Base-by-base conservation (phyloP, 2,329 filamentous ascomycete species). In the Parafenestella ontariensis region DNA sequence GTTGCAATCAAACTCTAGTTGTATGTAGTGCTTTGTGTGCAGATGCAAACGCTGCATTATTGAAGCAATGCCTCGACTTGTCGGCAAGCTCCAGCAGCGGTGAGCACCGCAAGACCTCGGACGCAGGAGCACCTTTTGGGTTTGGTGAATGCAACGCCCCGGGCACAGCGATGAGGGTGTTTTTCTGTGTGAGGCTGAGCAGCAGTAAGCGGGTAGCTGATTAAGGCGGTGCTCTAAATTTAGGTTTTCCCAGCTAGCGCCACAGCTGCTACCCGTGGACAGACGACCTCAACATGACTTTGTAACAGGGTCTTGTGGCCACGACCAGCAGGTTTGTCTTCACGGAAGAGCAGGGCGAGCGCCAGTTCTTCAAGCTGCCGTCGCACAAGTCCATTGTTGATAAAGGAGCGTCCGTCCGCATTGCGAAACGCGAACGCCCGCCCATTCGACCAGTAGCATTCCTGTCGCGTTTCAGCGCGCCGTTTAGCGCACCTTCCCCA, bases 121-220 rank as follows among this genome's bases (percentile, higher is more conserved):
- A 52, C 31, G 33, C 37, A 37, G 36, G 43, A 15, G 29, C 21
- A 20, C 39, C 24, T 2, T 41, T 45, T 29, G 17, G 47, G 50
- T 15, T 49, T 29, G 37, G 42, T n/a, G n/a, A 48, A 29, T 28
- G 8, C 41, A 39, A 23, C 42, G 43, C 36, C 9, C 34, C 48
- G 33, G 55, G 39, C 40, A 33, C 24, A 24, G 54, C 54, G 44
- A 57, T 28, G 42, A 20, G 17, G 52, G 40, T 33, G 56, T 34
- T 39, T 33, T 33, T 48, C 50, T 49, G 7, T 42, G 58, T 67
- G 66, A 68, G 67, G 67, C 67, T 70, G 67, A 66, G 60, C 59
- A 66, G 61, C 59, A 62, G 56, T 57, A 46, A 59, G 61, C 64
- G 47, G 31, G 50, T 47, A 53, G 59, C 53, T 61, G 54, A 57